Conservation (phyloP, 805 yeast species). For the Wickerhamiella domercqiae region DNA sequence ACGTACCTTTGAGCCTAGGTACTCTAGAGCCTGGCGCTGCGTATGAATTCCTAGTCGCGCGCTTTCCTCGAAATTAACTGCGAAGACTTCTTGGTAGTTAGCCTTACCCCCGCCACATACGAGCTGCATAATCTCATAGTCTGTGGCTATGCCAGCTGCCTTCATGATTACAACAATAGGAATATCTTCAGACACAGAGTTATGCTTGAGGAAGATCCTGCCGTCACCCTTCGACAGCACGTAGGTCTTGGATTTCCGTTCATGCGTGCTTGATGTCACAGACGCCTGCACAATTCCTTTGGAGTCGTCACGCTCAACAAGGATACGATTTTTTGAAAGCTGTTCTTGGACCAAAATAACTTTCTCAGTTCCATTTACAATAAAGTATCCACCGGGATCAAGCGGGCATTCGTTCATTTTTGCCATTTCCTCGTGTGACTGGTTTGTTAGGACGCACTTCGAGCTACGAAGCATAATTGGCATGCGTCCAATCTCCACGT, state of each 20-base stretch:
- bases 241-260: constrained; percentile 92
- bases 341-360: constrained; percentile 96
- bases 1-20: constrained; percentile 79
- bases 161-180: constrained; percentile 87
- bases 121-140: constrained; percentile 80
- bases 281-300: constrained; percentile 92
- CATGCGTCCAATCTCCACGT: constrained; percentile 92
- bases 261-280: constrained; percentile 95
- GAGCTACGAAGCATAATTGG: constrained; percentile 95
- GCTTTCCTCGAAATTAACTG: constrained; percentile 87
- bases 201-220: constrained; percentile 81
- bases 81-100: constrained; percentile 79
- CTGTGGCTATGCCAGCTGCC: constrained; percentile 89
- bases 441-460: constrained; percentile 73
- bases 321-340: constrained; percentile 88
- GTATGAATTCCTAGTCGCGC: constrained; percentile 73
- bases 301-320: constrained; percentile 93
- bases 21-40: constrained; percentile 86
- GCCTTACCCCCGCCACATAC: constrained; percentile 81
- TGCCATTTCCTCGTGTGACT: constrained; percentile 76
- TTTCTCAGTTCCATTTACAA: constrained; percentile 95
- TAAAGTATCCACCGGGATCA: constrained; percentile 97
- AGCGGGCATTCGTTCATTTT: constrained; percentile 81
- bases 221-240: constrained; percentile 86
- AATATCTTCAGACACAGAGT: constrained; percentile 86